Conservation (phyloP, 2,329 filamentous ascomycete species). For the Aspergillus transmontanensis region DNA sequence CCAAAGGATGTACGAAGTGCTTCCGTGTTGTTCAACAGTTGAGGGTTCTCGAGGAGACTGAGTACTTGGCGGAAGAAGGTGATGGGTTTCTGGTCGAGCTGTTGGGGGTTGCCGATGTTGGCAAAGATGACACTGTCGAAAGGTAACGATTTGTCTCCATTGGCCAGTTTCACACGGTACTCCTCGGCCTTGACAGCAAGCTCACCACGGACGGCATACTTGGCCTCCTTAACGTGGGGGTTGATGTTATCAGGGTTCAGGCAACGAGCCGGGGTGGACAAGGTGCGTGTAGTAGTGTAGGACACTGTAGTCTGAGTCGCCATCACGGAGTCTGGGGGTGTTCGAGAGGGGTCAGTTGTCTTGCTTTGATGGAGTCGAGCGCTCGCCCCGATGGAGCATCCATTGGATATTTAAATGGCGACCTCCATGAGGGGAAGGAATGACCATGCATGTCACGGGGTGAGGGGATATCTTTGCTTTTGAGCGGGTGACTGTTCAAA, state of each 20-base stretch:
- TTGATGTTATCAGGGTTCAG: slow-evolving; percentile 90
- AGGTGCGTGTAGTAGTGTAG: slow-evolving; percentile 39
- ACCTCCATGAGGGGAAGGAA: background rate
- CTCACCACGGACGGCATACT: slow-evolving; percentile 96
- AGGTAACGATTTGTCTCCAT: slow-evolving; percentile 63
- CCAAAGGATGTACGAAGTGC: slow-evolving; percentile 74
- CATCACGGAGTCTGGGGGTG: slow-evolving; percentile 29
- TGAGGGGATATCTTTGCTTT: background rate
- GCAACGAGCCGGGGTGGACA: slow-evolving; percentile 51
- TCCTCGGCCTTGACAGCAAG: slow-evolving; percentile 91
- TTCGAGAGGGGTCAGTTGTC: slow-evolving; percentile 15
- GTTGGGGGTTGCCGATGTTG: slow-evolving; percentile 98
- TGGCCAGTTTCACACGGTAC: slow-evolving; percentile 73
- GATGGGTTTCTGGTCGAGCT: slow-evolving; percentile 98
- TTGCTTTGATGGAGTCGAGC: slow-evolving; percentile 2
- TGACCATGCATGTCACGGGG: slow-evolving; percentile 1
- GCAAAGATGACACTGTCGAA: slow-evolving; percentile 92
- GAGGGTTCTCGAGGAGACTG: slow-evolving; percentile 88
- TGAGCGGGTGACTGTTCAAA: slow-evolving; percentile 12
- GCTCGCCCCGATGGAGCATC: background rate
- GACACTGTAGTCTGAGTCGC: slow-evolving; percentile 28
- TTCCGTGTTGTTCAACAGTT: slow-evolving; percentile 78
- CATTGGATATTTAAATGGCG: slow-evolving; percentile 5
- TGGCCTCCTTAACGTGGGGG: slow-evolving; percentile 78
- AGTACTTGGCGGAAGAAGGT: slow-evolving; percentile 98